A percentile compares a stretch with the other conserved stretches of the same genome.
phyloP scores from a whole-genome alignment of 805 yeast genomes.

The Ogataea philodendri region DNA sequence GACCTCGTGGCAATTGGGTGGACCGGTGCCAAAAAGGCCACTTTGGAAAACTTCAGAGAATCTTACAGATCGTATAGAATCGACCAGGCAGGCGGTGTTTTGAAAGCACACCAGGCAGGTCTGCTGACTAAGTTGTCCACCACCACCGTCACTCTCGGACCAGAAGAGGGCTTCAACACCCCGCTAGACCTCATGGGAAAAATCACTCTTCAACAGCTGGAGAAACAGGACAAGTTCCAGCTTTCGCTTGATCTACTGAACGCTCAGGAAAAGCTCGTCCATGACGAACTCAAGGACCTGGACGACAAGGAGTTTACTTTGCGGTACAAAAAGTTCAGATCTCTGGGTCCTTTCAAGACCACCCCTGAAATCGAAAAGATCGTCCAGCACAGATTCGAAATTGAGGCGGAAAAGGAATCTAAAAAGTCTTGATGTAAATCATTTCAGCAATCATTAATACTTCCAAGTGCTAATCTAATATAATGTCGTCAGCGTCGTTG shows the following conservation, averaged over 20 bases:
- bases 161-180: conserved; percentile 82
- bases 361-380: conserved; percentile 41
- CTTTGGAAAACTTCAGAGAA: conserved; percentile 67
- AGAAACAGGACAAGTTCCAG: conserved; percentile 44
- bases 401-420: conserved; percentile 27
- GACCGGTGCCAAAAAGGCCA: conserved; percentile 86
- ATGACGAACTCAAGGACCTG: conserved; percentile 32
- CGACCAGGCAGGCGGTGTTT: conserved; percentile 68
- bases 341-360: conserved; percentile 58
- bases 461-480: conserved; percentile 19
- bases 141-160: conserved; percentile 62
- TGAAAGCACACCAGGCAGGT: conserved; percentile 63
- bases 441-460: conserved; percentile 4
- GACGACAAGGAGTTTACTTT: conserved; percentile 28
- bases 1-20: conserved; percentile 73
- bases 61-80: conserved; percentile 62
- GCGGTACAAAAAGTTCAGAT: conserved; percentile 61
- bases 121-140: conserved; percentile 53
- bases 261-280: conserved; percentile 48
- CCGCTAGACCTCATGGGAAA: conserved; percentile 18
- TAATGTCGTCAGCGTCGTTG: conserved; percentile 26
- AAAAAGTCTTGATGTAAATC: not conserved
- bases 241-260: conserved; percentile 57
- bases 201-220: conserved; percentile 24
- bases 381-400: conserved; percentile 39